Conservation (phyloP, 2,329 filamentous ascomycete species). For the Alternaria novae-zelandiae region DNA sequence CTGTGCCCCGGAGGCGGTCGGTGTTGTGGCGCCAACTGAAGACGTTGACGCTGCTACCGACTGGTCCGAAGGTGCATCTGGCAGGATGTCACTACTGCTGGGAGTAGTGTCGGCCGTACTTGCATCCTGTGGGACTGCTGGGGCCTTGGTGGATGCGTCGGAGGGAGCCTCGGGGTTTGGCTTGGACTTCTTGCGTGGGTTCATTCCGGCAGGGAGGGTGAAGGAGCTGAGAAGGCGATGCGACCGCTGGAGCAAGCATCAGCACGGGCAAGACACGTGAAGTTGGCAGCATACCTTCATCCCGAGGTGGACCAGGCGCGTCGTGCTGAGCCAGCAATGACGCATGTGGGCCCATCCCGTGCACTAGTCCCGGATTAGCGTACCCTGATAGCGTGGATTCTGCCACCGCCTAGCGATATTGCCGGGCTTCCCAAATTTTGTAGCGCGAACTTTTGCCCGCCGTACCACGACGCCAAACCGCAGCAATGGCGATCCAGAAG, state of each 20-base stretch:
- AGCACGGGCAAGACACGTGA: constrained; percentile 16
- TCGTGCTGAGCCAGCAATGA: constrained; percentile 16
- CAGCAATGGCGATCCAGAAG: constrained; percentile 91
- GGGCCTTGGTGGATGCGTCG: constrained; percentile 14
- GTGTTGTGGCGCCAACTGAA: constrained; percentile 18
- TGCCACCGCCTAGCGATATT: constrained; percentile 25
- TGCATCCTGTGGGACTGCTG: constrained; percentile 18
- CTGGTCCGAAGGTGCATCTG: constrained; percentile 19
- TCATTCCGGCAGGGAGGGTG: constrained; percentile 37
- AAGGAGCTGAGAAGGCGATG: constrained; percentile 20
- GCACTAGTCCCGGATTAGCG: constrained; percentile 10
- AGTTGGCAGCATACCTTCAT: constrained; percentile 23
- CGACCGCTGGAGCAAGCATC: constrained; percentile 23
- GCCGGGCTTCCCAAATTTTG: constrained; percentile 25
- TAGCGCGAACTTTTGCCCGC: constrained; percentile 25
- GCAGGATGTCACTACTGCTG: constrained; percentile 20
- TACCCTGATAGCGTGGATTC: constrained; percentile 12
- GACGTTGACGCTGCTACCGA: constrained; percentile 20
- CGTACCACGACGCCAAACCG: constrained; percentile 23
- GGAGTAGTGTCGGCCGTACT: constrained; percentile 18
- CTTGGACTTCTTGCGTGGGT: constrained; percentile 52
- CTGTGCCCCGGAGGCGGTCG: constrained; percentile 22
- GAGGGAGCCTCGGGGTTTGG: constrained; percentile 41
- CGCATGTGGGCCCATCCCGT: constrained; percentile 23
- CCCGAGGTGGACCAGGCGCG: constrained; percentile 20